These are phyloP conservation scores for Cystofilobasidium macerans DNA, from an alignment of 768 basidiomycete genomes.

Conservation along the genomic window DNA sequence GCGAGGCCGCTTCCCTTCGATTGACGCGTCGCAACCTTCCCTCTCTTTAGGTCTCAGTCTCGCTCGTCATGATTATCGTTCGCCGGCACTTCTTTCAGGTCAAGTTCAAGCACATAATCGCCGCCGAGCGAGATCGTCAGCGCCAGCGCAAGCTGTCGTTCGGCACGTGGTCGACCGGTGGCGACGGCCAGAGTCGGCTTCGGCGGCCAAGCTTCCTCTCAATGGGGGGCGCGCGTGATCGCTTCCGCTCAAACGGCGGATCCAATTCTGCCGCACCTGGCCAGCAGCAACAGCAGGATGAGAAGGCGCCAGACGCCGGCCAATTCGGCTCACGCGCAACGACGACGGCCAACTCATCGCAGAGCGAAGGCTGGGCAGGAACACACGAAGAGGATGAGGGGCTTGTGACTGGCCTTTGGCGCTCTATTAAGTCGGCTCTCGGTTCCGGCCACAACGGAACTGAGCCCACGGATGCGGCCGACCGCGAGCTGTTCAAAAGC, in stretches of 20 bases:
- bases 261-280: too few species aligned
- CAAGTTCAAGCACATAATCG: conserved; percentile 54
- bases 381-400: too few species aligned
- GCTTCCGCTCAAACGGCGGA: too few species aligned
- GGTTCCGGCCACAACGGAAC: background rate
- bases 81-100: conserved; percentile 60
- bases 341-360: too few species aligned
- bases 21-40: too few species aligned
- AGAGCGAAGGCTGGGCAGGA: too few species aligned
- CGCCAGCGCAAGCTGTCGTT: conserved; percentile 33
- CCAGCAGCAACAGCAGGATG: too few species aligned
- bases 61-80: conserved; percentile 71
- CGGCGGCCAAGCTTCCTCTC: conserved; percentile 45
- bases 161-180: conserved; percentile 60
- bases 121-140: conserved; percentile 38
- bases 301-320: too few species aligned
- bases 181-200: conserved; percentile 51
- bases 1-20: conserved; percentile 15
- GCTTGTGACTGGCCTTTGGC: too few species aligned
- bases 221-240: too few species aligned
- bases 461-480: background rate
- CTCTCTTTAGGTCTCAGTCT: conserved; percentile 53
- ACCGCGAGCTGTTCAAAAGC: background rate
- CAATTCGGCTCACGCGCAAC: too few species aligned
- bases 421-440: background rate